A percentile compares a stretch with the other conserved stretches of the same genome.
Conservation (phyloP, 495 filamentous ascomycete species). For the Penicillium pulvis region DNA sequence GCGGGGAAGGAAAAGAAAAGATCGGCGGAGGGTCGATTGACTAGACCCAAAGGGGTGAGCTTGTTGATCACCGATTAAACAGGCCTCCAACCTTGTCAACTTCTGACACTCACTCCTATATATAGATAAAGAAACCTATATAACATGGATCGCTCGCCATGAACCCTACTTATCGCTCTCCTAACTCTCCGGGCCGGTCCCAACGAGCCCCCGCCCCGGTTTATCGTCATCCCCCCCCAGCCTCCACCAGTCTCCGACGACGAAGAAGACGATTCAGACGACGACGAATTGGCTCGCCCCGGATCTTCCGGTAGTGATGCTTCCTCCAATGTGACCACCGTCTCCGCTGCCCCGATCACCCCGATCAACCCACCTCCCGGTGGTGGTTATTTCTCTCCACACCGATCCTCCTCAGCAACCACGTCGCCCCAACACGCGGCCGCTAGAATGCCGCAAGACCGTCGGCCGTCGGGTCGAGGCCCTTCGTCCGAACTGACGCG, state of each 20-base stretch:
- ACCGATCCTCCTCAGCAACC: slow-evolving; percentile 40
- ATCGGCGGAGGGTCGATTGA: slow-evolving; percentile 9
- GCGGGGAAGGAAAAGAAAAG: slow-evolving; percentile 6
- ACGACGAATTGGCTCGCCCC: slow-evolving; percentile 42
- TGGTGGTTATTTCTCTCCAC: slow-evolving; percentile 37
- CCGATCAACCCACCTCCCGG: slow-evolving; percentile 25
- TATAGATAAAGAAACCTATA: slow-evolving; percentile 4
- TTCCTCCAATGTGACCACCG: slow-evolving; percentile 54
- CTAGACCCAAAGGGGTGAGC: slow-evolving; percentile 23
- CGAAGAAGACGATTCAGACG: slow-evolving; percentile 35
- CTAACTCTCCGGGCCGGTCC: slow-evolving; percentile 35
- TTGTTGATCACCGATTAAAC: slow-evolving; percentile 4
- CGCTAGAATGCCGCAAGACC: slow-evolving; percentile 42
- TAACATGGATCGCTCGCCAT: slow-evolving; percentile 26
- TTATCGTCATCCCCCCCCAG: slow-evolving; percentile 21
- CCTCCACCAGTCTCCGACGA: slow-evolving; percentile 25
- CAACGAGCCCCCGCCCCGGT: slow-evolving; percentile 22
- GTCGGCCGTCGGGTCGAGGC: slow-evolving; percentile 44
- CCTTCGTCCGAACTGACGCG: slow-evolving; percentile 39
- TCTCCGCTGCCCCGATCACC: slow-evolving; percentile 36
- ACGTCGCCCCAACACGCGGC: slow-evolving; percentile 31
- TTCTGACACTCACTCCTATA: slow-evolving; percentile 5
- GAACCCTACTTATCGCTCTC: slow-evolving; percentile 30
- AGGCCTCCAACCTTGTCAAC: slow-evolving; percentile 14
- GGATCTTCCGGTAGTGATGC: slow-evolving; percentile 57